Base-by-base conservation (phyloP, 345 rosid genomes). In the Trapa bicornis region DNA sequence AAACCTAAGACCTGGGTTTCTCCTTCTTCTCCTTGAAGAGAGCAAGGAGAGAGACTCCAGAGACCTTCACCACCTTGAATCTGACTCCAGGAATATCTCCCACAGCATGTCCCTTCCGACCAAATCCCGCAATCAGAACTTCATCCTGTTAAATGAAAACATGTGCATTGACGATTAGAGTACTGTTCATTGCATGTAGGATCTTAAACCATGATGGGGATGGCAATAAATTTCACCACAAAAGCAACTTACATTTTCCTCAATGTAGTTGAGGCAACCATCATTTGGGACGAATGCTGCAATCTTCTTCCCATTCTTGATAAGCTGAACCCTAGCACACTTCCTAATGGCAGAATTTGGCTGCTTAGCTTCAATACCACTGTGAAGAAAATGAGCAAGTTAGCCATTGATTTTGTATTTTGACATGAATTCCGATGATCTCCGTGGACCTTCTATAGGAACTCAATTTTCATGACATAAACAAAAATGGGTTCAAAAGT, bases 291-390 rank as follows among this genome's bases (percentile, higher is more conserved):
- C 98, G 61, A 93, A 93, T 47, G 98, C 98, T 53, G 96, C 96
- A 67, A 93, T 93, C 83, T 93, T 93, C 81, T 93, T 93, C 0
- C 95, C 96, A 36, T 93, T 93, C 75, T 93, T 93, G 77, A 93
- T 93, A 56, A 90, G 72, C 76, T 93, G 99, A 72, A 90, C 99
- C 65, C 97, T 79, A 64, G 97, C 97, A 81, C 97, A 93, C 61
- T 93, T 90, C 62, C 97, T 79, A 78, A 93, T 93, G 48, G 97
- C 99, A 80, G 99, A 93, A 81, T 93, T 93, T 6, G 99, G 99
- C 88, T 88, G 96, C 83, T 93, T 93, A 54, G 97, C 99, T 74
- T 91, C 95, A 79, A 89, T 91, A 69, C 99, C 97, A 10, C 97
- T 90, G 88, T 75, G 73, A 5, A 61, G 22, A 53, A 36, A 37